Evolutionary conservation across 1,284 basidiomycete genomes (phyloP), one percentile per base, ranked within the genome.

Genomic region (Cystobasidium sp.): DNA sequence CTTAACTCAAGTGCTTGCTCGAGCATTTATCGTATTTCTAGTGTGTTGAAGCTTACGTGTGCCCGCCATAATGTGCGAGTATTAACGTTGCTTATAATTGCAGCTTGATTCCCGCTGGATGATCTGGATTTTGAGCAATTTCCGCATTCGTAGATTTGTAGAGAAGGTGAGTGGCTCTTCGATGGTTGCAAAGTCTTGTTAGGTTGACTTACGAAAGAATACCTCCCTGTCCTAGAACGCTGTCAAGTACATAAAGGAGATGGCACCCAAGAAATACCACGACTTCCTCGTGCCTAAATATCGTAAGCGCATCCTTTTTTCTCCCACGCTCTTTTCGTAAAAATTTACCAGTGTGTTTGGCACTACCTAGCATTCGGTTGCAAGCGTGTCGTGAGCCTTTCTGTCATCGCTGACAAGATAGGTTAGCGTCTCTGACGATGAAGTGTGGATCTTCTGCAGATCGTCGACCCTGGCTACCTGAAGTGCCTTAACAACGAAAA

Each of bases 221-320:
- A 52, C 16, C 22, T 52, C 10, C 8, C 9, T 47, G 46, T 9
- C 8, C 46, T 18, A 9, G 46, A 55, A 55, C 8, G 37, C 39
- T 3, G 43, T 56, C 5, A 65, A 75, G 9, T 77, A 80, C 66
- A 77, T 80, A 7, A 43, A 68, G 20, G 76, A 69, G 31, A 76
- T 73, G 6, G 78, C 79, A 0, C 79, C 79, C 1, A 62, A 76
- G 43, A 73, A 77, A 49, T 80, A 80, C 67, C 79, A 78, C 61
- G 68, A 78, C 12, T 69, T 80, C 41, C 74, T 80, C 14, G 74
- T 80, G 18, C 80, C 80, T 16, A 56, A 70, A 43, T 74, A 74
- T 65, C 71, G 56, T 70, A 63, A 58, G 66, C 58, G 10, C 64
- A 3, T 20, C 10, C 51, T 18, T 6, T 24, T 12, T n/a, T n/a